Evolutionary conservation across 345 rosid genomes (phyloP).

Genomic region (Crucihimalaya himalaica): DNA sequence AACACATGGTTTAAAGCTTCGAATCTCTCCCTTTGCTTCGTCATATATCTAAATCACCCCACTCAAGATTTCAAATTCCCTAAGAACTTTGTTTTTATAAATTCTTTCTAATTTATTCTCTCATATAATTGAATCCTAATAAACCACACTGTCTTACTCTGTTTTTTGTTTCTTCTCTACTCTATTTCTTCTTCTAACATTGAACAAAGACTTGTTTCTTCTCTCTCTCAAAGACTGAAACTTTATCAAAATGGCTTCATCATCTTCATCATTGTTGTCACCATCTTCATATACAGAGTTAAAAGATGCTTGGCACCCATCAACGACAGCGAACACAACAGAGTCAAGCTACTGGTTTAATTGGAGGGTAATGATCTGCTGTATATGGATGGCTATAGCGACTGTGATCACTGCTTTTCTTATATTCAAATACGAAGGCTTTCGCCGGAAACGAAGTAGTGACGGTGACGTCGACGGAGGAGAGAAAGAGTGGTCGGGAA

Average conservation of each 20-base stretch:
- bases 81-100: slow-evolving; percentile 9
- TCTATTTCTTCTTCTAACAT: slow-evolving; percentile 14
- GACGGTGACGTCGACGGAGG: slow-evolving; percentile 45
- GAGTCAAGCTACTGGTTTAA: slow-evolving; percentile 74
- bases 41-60: slow-evolving; percentile 19
- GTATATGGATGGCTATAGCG: slow-evolving; percentile 54
- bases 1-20: slow-evolving; percentile 42
- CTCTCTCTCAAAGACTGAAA: slow-evolving; percentile 8
- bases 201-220: background rate
- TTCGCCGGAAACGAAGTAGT: slow-evolving; percentile 27
- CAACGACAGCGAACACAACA: slow-evolving; percentile 53
- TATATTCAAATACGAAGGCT: slow-evolving; percentile 67
- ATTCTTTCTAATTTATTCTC: slow-evolving; percentile 2
- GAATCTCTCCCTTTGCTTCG: slow-evolving; percentile 39
- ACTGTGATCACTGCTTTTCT: slow-evolving; percentile 49
- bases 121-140: background rate
- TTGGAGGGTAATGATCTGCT: slow-evolving; percentile 87
- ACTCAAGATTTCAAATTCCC: slow-evolving; percentile 30
- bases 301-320: slow-evolving; percentile 46
- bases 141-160: slow-evolving; percentile 29
- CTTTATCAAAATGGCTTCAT: slow-evolving; percentile 23
- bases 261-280: slow-evolving; percentile 14
- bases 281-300: slow-evolving; percentile 39
- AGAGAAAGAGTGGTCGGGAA: slow-evolving; percentile 49
- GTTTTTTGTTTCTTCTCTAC: slow-evolving; percentile 24